phyloP scores from a whole-genome alignment of 225 moss, liverwort and hornwort species.

The Straminergon stramineum region DNA sequence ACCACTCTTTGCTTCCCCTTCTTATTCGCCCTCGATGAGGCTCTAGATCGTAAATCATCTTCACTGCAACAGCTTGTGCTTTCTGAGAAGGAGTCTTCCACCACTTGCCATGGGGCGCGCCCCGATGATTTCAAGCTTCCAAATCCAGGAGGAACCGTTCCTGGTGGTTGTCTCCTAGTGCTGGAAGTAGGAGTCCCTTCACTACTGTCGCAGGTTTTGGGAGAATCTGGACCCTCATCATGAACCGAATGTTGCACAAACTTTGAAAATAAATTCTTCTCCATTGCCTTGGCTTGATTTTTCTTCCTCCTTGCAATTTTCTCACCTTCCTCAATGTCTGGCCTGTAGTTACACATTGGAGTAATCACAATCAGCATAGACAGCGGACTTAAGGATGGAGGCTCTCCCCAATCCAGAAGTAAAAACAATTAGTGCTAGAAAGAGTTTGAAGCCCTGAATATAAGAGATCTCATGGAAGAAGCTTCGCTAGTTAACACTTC shows the following conservation, averaged over 20 bases:
- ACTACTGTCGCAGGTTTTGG: slow-evolving; percentile 31
- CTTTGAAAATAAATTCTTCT: slow-evolving; percentile 80
- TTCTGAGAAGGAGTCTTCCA: slow-evolving; percentile 40
- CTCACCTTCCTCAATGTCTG: slow-evolving; percentile 85
- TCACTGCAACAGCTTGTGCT: slow-evolving; percentile 46
- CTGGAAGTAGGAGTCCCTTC: slow-evolving; percentile 29
- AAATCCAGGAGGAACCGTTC: slow-evolving; percentile 29
- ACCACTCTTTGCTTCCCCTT: slow-evolving; percentile 65
- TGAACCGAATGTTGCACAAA: slow-evolving; percentile 93
- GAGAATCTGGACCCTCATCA: slow-evolving; percentile 51
- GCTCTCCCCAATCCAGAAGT: not conserved
- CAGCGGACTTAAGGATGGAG: not conserved
- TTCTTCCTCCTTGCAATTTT: slow-evolving; percentile 85
- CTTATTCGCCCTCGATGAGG: slow-evolving; percentile 13
- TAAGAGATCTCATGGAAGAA: not conserved
- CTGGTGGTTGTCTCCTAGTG: slow-evolving; percentile 21
- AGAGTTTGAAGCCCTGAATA: not conserved
- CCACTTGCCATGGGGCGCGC: slow-evolving; percentile 45
- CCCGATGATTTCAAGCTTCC: slow-evolving; percentile 28
- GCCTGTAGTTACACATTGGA: slow-evolving; percentile 27
- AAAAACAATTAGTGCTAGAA: not conserved
- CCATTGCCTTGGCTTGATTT: slow-evolving; percentile 66
- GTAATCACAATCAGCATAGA: not conserved
- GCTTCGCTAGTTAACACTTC: not conserved
- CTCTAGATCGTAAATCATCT: slow-evolving; percentile 25